Conservation (phyloP, 768 basidiomycete genomes). For the Kwoniella sp. region DNA sequence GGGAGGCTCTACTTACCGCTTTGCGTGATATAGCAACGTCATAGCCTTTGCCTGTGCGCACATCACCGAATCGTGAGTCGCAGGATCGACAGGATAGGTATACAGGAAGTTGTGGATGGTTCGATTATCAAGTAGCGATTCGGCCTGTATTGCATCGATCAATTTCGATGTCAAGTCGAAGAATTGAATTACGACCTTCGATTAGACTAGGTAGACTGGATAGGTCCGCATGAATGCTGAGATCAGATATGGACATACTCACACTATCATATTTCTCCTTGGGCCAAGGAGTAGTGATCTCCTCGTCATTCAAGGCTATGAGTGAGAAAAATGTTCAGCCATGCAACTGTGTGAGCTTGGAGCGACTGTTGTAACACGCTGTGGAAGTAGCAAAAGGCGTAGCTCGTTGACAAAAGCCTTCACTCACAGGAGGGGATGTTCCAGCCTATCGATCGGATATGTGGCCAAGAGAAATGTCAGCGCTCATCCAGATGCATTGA, state of each 20-base stretch:
- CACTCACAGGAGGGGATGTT: conserved; percentile 23
- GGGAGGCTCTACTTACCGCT: conserved; percentile 26
- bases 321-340: not conserved
- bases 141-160: conserved; percentile 8
- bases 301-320: conserved; percentile 35
- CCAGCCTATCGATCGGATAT: no score
- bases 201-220: no score
- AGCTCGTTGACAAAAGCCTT: not conserved
- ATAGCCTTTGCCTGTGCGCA: conserved; percentile 21
- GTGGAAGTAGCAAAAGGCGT: no score
- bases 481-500: not conserved
- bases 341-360: no score
- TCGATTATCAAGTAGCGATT: conserved; percentile 19
- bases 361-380: no score
- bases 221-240: no score
- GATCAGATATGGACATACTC: no score
- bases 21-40: conserved; percentile 25
- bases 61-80: conserved; percentile 7
- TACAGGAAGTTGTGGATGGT: conserved; percentile 28
- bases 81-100: conserved; percentile 1
- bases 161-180: no score
- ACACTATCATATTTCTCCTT: conserved; percentile 31
- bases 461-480: no score
- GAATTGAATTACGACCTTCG: no score
- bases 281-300: conserved; percentile 46